These are phyloP conservation scores for Penicillium rolfsii DNA, from an alignment of 2,329 filamentous ascomycete species.

Conservation along the genomic window DNA sequence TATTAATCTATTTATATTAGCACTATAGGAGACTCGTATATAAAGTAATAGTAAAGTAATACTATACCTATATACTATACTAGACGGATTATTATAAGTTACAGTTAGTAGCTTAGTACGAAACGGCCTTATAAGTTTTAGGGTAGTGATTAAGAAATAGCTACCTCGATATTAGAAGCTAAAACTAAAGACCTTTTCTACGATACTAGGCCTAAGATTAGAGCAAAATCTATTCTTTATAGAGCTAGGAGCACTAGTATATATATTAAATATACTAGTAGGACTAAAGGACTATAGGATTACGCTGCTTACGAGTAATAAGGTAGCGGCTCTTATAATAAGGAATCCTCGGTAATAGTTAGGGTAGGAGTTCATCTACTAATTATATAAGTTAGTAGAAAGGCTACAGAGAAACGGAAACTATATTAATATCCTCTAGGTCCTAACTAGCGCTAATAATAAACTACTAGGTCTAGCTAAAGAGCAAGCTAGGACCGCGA, in stretches of 20 bases:
- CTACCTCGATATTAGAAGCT: background rate
- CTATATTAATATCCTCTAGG: background rate
- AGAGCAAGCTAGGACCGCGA: background rate
- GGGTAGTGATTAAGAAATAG: background rate
- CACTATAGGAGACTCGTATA: conserved; percentile 11
- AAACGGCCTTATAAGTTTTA: background rate
- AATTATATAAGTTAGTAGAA: background rate
- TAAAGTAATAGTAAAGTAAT: conserved; percentile 4
- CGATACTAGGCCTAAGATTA: background rate
- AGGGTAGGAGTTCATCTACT: background rate
- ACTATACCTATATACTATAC: background rate
- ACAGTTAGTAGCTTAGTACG: background rate
- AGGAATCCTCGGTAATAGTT: background rate
- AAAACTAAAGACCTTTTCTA: background rate
- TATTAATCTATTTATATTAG: conserved; percentile 17
- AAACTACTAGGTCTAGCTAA: background rate
- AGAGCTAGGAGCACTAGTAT: background rate
- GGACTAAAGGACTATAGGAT: background rate
- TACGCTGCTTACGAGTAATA: background rate
- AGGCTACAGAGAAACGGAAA: background rate
- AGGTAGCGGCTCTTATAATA: background rate
- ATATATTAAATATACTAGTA: background rate
- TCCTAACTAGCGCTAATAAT: background rate
- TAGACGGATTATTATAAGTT: background rate
- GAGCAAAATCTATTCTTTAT: background rate